These are phyloP conservation scores for Colletotrichum sp. DNA, from an alignment of 2,329 filamentous ascomycete species.

Conservation along the genomic window DNA sequence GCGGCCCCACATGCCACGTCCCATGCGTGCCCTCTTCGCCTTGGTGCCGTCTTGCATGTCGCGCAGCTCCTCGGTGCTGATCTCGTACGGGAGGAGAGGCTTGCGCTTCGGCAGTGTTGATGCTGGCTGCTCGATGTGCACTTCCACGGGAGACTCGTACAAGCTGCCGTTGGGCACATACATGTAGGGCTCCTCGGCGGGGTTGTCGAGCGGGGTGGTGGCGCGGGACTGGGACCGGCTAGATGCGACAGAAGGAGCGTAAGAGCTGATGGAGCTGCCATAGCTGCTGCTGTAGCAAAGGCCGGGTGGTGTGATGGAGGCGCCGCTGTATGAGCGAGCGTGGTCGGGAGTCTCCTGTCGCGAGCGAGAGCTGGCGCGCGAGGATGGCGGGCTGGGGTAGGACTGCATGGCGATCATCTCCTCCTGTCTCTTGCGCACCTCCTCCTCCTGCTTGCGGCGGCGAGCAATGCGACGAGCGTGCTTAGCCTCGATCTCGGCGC, in stretches of 20 bases:
- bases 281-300: conserved; percentile 49
- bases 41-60: conserved; percentile 52
- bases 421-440: conserved; percentile 39
- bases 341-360: conserved; percentile 45
- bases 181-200: conserved; percentile 48
- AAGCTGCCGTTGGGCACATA: conserved; percentile 43
- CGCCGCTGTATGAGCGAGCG: conserved; percentile 41
- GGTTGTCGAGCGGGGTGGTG: conserved; percentile 55
- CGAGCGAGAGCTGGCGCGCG: conserved; percentile 45
- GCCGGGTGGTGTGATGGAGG: conserved; percentile 47
- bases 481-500: conserved; percentile 59
- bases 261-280: conserved; percentile 44
- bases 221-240: conserved; percentile 48
- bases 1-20: conserved; percentile 57
- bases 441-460: conserved; percentile 49
- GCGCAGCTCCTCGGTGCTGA: conserved; percentile 56
- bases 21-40: conserved; percentile 52
- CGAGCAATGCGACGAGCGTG: conserved; percentile 56
- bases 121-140: conserved; percentile 43
- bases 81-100: conserved; percentile 57
- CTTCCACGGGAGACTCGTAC: conserved; percentile 55
- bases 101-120: conserved; percentile 34
- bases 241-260: conserved; percentile 51
- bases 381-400: conserved; percentile 52
- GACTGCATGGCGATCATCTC: conserved; percentile 34